Evolutionary conservation across 2,329 filamentous ascomycete species (phyloP), one percentile per base, ranked within the genome.

Genomic region (Gyromitra esculenta): DNA sequence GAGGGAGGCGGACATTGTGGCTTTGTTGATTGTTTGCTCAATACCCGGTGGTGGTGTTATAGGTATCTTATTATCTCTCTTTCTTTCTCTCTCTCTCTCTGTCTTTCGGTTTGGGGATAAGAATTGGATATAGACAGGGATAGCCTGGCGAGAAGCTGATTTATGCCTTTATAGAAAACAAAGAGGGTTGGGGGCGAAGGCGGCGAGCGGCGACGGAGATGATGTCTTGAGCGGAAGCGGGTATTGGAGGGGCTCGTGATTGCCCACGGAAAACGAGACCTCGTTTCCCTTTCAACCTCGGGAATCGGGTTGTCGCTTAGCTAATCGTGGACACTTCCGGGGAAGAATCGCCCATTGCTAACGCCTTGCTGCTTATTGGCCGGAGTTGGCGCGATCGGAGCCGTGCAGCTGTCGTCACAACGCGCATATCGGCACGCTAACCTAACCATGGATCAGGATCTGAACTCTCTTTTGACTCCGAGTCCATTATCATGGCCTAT

Each of bases 1-100:
- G 62, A 80, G 59, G 50, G 78, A 69, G 76, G 63, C 43, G 76
- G 76, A 77, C 77, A 78, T 81, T 68, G 67, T 76, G 59, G 3
- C 25, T 31, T 31, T 31, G 52, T 76, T 65, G 69, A 64, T 68
- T 70, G 18, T 60, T 74, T 73, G 74, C 75, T 71, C 41, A 64
- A 57, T 52, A 52, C n/a, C n/a, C n/a, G n/a, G 18, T 45, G 8
- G 64, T 31, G 15, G 39, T 62, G 39, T 39, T 68, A 9, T 52
- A 18, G 1, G 48, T 45, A 56, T 56, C 15, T 15, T 13, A 39
- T 35, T 59, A 5, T 57, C 11, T 8, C 8, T 39, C n/a, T 15
- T 37, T 31, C 25, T 31, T 2, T 31, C 25, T 31, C 8, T 39
- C 9, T 15, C 6, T 56, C 13, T 13, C n/a, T 35, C 15, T 56